These are phyloP conservation scores for Vitis cinerea DNA, from an alignment of 164 flowering plant genomes.

Conservation along the genomic window DNA sequence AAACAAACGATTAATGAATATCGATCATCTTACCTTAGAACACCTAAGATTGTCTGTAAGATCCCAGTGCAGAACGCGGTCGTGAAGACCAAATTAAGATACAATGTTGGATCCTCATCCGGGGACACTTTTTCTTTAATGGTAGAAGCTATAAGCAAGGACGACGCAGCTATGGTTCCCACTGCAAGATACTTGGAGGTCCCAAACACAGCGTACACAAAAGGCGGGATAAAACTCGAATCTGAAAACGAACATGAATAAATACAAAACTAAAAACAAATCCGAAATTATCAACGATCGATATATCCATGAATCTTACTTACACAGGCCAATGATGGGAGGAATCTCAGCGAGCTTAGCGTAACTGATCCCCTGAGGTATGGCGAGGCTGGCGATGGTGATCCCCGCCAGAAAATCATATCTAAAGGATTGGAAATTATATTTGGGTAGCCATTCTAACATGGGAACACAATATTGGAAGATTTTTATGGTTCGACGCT, in stretches of 20 bases:
- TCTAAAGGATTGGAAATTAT: conserved; percentile 32
- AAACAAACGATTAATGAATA: no score
- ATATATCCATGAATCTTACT: conserved; percentile 4
- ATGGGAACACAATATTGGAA: conserved; percentile 61
- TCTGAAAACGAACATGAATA: conserved; percentile 30
- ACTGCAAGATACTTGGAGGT: conserved; percentile 60
- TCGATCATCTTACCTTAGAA: conserved; percentile 41
- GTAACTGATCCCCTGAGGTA: conserved; percentile 79
- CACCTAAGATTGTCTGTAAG: conserved; percentile 52
- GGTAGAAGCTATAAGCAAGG: conserved; percentile 67
- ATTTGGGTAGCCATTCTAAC: conserved; percentile 60
- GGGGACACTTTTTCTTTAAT: conserved; percentile 37
- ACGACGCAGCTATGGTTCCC: conserved; percentile 64
- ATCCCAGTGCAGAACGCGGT: conserved; percentile 61
- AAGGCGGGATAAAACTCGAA: conserved; percentile 72
- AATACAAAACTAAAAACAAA: neutral
- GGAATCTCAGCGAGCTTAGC: conserved; percentile 65
- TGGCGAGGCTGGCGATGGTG: conserved; percentile 77
- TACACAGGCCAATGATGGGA: conserved; percentile 69
- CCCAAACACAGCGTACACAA: conserved; percentile 57
- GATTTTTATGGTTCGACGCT: conserved; percentile 13
- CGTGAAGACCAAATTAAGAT: conserved; percentile 52
- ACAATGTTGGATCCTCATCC: conserved; percentile 29
- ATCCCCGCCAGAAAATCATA: conserved; percentile 63
- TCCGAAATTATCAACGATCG: no score